Evolutionary conservation across 495 filamentous ascomycete genomes (phyloP).

Genomic region (Lasiosphaeria hispida): DNA sequence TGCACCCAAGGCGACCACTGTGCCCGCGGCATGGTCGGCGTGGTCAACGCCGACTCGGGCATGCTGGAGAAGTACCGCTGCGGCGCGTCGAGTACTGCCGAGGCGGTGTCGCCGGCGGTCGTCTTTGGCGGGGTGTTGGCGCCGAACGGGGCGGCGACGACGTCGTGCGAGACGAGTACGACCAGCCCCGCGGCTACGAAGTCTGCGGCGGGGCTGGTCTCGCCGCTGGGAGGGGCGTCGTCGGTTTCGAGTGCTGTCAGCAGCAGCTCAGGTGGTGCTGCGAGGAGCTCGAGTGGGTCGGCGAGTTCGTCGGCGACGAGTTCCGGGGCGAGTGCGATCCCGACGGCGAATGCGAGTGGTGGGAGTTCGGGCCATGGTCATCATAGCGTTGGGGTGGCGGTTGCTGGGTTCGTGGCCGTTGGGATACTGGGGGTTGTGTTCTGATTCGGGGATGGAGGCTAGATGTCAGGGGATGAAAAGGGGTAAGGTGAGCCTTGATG

Average conservation of each 20-base stretch:
- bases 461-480: no score
- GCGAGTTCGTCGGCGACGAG: no score
- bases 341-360: no score
- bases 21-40: constrained; percentile 47
- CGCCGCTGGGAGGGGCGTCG: neutral
- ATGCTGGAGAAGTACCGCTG: neutral
- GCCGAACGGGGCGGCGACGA: neutral
- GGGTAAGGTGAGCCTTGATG: no score
- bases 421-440: no score
- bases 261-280: no score
- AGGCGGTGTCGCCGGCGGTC: neutral
- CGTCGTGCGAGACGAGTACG: neutral
- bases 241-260: neutral
- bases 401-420: no score
- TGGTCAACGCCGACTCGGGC: constrained; percentile 29
- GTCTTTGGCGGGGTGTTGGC: neutral
- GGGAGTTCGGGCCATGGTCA: no score
- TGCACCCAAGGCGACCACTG: constrained; percentile 33
- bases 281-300: no score
- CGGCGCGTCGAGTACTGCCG: neutral
- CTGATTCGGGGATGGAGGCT: no score
- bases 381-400: no score
- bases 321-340: no score
- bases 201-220: neutral
- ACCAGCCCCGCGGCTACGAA: neutral